These are phyloP conservation scores for Lentinula detonsa DNA, from an alignment of 768 basidiomycete species.

Conservation along the genomic window DNA sequence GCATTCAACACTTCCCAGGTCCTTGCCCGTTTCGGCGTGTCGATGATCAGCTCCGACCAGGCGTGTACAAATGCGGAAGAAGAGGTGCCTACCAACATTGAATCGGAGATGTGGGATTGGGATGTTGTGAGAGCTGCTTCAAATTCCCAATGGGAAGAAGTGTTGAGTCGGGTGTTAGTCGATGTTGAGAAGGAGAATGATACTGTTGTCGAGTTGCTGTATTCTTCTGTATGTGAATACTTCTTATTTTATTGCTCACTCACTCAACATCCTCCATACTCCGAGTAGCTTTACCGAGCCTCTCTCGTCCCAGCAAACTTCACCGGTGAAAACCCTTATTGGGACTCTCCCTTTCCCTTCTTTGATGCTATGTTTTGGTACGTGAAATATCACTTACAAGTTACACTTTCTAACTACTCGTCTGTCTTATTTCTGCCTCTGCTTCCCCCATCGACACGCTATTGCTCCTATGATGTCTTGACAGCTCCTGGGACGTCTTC, in stretches of 20 bases:
- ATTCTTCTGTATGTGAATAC: slow-evolving; percentile 33
- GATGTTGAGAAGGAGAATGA: slow-evolving; percentile 31
- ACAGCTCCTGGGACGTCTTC: slow-evolving; percentile 47
- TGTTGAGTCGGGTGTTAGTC: slow-evolving; percentile 29
- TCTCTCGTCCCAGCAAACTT: slow-evolving; percentile 47
- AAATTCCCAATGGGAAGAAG: slow-evolving; percentile 33
- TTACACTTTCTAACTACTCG: slow-evolving; percentile 3
- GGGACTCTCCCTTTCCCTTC: slow-evolving; percentile 39
- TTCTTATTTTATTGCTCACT: background rate
- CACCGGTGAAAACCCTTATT: slow-evolving; percentile 46
- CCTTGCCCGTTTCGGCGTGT: slow-evolving; percentile 52
- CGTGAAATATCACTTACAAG: no score
- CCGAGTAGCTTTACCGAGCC: slow-evolving; percentile 37
- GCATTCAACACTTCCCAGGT: slow-evolving; percentile 31
- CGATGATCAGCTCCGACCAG: slow-evolving; percentile 44
- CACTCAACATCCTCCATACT: background rate
- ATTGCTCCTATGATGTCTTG: background rate
- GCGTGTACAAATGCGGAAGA: slow-evolving; percentile 54
- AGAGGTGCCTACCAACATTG: slow-evolving; percentile 30
- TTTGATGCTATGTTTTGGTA: slow-evolving; percentile 49
- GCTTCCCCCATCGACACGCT: background rate
- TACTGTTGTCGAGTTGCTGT: slow-evolving; percentile 37
- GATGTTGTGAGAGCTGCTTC: slow-evolving; percentile 32
- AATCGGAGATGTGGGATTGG: slow-evolving; percentile 31
- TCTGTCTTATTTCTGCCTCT: background rate